Percentiles rank a stretch among this genome's conserved stretches.
These are phyloP conservation scores for Sequoiadendron giganteum DNA, from an alignment of 75 land plant species.

Conservation along the genomic window DNA sequence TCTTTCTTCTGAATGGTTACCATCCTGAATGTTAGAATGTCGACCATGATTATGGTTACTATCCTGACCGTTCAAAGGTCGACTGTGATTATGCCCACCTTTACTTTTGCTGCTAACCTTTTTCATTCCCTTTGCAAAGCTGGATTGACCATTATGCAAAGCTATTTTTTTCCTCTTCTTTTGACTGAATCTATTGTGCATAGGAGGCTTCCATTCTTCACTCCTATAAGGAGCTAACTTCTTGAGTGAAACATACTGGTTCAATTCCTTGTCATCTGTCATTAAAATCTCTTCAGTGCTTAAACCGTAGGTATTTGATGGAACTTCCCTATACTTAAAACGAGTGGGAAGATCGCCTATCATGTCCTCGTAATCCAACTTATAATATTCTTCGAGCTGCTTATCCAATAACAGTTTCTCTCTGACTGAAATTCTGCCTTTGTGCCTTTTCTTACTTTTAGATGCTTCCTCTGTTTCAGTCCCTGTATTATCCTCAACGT, in stretches of 20 bases:
- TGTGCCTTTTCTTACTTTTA: slow-evolving; percentile 35
- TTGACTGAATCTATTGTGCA: slow-evolving; percentile 28
- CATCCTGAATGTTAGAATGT: neutral
- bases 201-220: slow-evolving; percentile 76
- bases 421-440: slow-evolving; percentile 38
- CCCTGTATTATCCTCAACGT: neutral
- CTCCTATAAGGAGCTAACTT: slow-evolving; percentile 84
- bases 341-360: slow-evolving; percentile 92
- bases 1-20: neutral
- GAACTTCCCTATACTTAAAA: slow-evolving; percentile 75
- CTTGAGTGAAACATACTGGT: slow-evolving; percentile 91
- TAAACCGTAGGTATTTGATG: slow-evolving; percentile 68
- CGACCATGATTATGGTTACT: neutral
- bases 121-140: slow-evolving; percentile 15
- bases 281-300: slow-evolving; percentile 56
- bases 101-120: slow-evolving; percentile 7
- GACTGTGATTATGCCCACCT: slow-evolving; percentile 5
- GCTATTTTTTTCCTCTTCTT: slow-evolving; percentile 48
- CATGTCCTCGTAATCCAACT: slow-evolving; percentile 90
- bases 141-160: slow-evolving; percentile 18
- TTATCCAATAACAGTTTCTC: slow-evolving; percentile 61
- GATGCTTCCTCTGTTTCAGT: slow-evolving; percentile 13
- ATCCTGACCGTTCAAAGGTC: neutral
- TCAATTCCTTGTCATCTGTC: slow-evolving; percentile 87
- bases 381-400: slow-evolving; percentile 76